Evolutionary conservation across 1,284 basidiomycete species (phyloP).

Genomic region (Veloboletus limbatus): DNA sequence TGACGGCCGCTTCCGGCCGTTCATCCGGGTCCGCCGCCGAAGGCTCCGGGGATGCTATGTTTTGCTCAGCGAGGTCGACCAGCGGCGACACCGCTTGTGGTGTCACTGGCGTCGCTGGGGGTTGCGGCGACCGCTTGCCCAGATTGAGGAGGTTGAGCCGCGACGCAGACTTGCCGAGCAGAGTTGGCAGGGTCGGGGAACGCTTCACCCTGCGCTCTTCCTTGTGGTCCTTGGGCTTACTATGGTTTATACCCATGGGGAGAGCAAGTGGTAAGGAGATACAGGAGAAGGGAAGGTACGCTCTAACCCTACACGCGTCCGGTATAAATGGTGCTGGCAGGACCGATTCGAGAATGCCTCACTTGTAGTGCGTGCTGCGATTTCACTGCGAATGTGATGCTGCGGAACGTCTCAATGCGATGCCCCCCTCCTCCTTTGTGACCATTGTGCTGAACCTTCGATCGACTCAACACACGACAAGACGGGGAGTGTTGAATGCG

Average conservation of each 20-base stretch:
- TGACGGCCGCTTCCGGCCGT: slow-evolving; percentile 28
- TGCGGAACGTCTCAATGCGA: slow-evolving; percentile 13
- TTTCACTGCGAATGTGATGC: slow-evolving; percentile 15
- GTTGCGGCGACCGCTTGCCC: slow-evolving; percentile 31
- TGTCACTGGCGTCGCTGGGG: slow-evolving; percentile 28
- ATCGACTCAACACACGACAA: slow-evolving; percentile 8
- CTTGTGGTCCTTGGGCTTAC: slow-evolving; percentile 21
- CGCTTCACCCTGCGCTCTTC: slow-evolving; percentile 28
- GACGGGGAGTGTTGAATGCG: too few relatives aligned
- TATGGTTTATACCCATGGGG: slow-evolving; percentile 29
- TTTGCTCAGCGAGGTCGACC: slow-evolving; percentile 11
- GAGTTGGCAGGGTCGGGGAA: slow-evolving; percentile 23
- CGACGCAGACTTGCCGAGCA: slow-evolving; percentile 28
- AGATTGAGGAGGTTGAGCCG: slow-evolving; percentile 29
- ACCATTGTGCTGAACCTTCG: slow-evolving; percentile 12
- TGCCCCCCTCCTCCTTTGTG: slow-evolving; percentile 17
- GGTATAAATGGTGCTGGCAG: slow-evolving; percentile 26
- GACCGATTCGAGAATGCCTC: slow-evolving; percentile 26
- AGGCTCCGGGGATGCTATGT: slow-evolving; percentile 26
- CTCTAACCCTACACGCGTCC: slow-evolving; percentile 16
- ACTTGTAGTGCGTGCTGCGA: slow-evolving; percentile 28
- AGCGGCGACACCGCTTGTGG: slow-evolving; percentile 6
- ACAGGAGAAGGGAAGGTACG: slow-evolving; percentile 1
- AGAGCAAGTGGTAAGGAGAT: not conserved
- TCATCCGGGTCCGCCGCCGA: slow-evolving; percentile 21